Conservation (phyloP, 1,284 basidiomycete genomes). For the Erythrobasidium hasegawianum region DNA sequence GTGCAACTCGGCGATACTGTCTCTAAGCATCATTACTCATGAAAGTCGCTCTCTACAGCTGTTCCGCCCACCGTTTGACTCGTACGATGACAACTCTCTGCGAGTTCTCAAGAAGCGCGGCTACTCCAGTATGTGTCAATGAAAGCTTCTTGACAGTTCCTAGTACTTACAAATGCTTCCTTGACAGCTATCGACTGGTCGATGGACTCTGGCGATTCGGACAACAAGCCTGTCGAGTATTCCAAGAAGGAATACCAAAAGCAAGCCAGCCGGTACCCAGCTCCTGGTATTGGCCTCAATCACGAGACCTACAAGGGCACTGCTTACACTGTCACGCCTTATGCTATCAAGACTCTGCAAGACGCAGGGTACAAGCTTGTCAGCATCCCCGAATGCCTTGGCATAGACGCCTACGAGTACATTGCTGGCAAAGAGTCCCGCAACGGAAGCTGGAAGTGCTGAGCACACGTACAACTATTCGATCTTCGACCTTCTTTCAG, state of each 20-base stretch:
- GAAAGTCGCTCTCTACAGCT: not conserved
- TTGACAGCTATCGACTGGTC: slow-evolving; percentile 28
- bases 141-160: slow-evolving; percentile 40
- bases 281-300: slow-evolving; percentile 31
- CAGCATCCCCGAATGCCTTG: slow-evolving; percentile 40
- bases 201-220: slow-evolving; percentile 34
- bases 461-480: too few species aligned
- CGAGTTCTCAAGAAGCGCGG: slow-evolving; percentile 42
- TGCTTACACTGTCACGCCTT: slow-evolving; percentile 18
- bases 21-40: too few species aligned
- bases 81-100: slow-evolving; percentile 35
- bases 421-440: slow-evolving; percentile 8
- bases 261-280: slow-evolving; percentile 16
- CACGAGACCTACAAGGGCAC: slow-evolving; percentile 21
- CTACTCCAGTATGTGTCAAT: slow-evolving; percentile 42
- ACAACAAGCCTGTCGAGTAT: slow-evolving; percentile 7
- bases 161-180: slow-evolving; percentile 7
- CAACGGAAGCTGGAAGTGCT: slow-evolving; percentile 27
- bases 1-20: too few species aligned
- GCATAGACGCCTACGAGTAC: slow-evolving; percentile 21
- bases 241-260: slow-evolving; percentile 20
- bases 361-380: slow-evolving; percentile 41
- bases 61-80: slow-evolving; percentile 43
- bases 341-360: slow-evolving; percentile 38
- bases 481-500: too few species aligned